These are phyloP conservation scores for Chlorella vulgaris DNA, from an alignment of 139 green algal species.

Conservation along the genomic window DNA sequence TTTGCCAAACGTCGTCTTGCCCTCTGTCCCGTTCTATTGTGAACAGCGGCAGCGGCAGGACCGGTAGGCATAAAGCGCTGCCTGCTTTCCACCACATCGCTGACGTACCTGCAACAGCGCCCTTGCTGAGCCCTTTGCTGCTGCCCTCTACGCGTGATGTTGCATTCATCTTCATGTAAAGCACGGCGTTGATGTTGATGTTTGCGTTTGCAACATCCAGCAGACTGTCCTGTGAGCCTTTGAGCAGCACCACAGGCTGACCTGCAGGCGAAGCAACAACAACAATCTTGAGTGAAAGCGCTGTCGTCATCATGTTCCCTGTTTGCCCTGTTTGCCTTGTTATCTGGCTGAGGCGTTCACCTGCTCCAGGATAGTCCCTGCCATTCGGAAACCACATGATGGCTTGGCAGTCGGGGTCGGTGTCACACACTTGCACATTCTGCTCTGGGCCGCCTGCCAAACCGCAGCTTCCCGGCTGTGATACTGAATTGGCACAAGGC, in stretches of 20 bases:
- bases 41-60: too few relatives aligned
- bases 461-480: conserved; percentile 26
- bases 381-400: conserved; percentile 28
- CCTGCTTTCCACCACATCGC: too few relatives aligned
- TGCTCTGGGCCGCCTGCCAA: neutral
- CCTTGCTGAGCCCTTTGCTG: neutral
- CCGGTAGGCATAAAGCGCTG: too few relatives aligned
- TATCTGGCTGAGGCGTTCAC: too few relatives aligned
- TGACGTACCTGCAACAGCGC: conserved; percentile 14
- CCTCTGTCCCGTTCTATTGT: too few relatives aligned
- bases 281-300: neutral
- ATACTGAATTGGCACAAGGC: neutral
- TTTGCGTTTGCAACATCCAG: neutral
- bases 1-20: too few relatives aligned
- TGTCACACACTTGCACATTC: neutral
- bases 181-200: conserved; percentile 31
- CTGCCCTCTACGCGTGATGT: neutral
- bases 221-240: neutral
- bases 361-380: conserved; percentile 19
- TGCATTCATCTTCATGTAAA: conserved; percentile 6
- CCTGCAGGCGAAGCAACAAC: neutral
- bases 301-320: neutral
- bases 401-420: conserved; percentile 9
- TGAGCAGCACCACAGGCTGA: conserved; percentile 21
- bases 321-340: neutral